Percentiles rank a stretch among this genome's conserved stretches.
Conservation (phyloP, 148 eudicot species). For the Persicaria maculosa region DNA sequence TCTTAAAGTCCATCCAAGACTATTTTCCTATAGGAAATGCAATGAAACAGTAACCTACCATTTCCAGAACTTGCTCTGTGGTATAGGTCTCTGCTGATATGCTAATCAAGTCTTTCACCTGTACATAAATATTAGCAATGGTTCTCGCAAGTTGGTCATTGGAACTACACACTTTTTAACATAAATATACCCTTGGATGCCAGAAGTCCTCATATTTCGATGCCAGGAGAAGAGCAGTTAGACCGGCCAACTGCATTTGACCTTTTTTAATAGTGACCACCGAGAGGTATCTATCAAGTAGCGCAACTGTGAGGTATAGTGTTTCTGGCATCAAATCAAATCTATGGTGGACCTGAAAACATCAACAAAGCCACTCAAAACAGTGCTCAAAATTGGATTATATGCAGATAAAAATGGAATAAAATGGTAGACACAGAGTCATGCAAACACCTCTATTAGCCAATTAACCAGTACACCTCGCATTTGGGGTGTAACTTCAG, state of each 20-base stretch:
- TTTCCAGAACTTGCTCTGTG: constrained; percentile 64
- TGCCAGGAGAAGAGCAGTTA: constrained; percentile 79
- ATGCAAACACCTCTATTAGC: constrained; percentile 67
- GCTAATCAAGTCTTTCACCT: constrained; percentile 76
- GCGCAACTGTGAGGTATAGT: constrained; percentile 69
- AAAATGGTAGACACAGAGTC: constrained; percentile 3
- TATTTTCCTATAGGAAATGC: neutral
- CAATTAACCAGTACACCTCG: constrained; percentile 83
- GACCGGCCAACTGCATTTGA: constrained; percentile 83
- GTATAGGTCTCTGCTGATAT: constrained; percentile 85
- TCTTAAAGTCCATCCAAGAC: neutral
- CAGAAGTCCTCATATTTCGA: constrained; percentile 96
- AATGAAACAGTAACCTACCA: constrained; percentile 34
- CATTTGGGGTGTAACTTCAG: constrained; percentile 74
- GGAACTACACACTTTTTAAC: neutral
- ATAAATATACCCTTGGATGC: constrained; percentile 71
- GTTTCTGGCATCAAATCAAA: constrained; percentile 92
- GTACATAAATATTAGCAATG: neutral
- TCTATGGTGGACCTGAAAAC: constrained; percentile 65
- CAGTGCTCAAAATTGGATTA: neutral
- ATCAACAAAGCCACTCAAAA: constrained; percentile 9
- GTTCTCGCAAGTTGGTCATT: neutral
- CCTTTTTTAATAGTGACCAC: constrained; percentile 46
- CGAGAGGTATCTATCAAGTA: constrained; percentile 69
- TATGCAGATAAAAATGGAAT: neutral